phyloP scores from a whole-genome alignment of 495 filamentous ascomycete genomes.

The Penicillium longicatenatum region DNA sequence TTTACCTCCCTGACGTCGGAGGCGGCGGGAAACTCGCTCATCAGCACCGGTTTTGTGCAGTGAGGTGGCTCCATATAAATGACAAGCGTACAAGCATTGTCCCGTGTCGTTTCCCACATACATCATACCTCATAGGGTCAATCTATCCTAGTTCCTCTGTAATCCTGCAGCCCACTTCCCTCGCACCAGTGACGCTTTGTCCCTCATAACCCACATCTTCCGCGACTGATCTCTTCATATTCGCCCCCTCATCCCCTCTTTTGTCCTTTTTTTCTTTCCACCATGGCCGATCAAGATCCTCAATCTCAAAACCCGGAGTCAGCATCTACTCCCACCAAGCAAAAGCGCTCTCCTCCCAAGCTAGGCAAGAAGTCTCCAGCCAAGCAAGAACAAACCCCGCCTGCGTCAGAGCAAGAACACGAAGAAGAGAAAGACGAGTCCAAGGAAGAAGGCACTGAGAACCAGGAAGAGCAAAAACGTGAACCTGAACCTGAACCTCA shows the following conservation, averaged over 20 bases:
- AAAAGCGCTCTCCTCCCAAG: conserved; percentile 35
- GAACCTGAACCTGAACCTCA: conserved; percentile 9
- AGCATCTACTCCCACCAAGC: conserved; percentile 28
- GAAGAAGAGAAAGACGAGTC: conserved; percentile 15
- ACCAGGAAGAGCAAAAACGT: conserved; percentile 21
- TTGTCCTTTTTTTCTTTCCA: conserved; percentile 33
- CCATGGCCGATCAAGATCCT: conserved; percentile 42
- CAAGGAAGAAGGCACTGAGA: conserved; percentile 16
- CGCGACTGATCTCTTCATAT: conserved; percentile 31
- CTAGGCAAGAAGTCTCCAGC: conserved; percentile 36
- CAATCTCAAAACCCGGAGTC: conserved; percentile 29
- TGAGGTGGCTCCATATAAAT: conserved; percentile 23
- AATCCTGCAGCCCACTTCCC: conserved; percentile 12
- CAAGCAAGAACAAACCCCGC: conserved; percentile 40
- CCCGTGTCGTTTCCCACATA: conserved; percentile 11
- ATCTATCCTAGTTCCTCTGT: conserved; percentile 16
- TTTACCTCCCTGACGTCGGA: conserved; percentile 32
- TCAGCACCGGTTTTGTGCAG: conserved; percentile 15
- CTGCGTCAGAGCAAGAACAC: conserved; percentile 30
- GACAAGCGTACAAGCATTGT: conserved; percentile 13
- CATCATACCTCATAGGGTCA: conserved; percentile 27
- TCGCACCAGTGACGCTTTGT: conserved; percentile 22
- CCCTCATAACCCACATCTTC: conserved; percentile 22
- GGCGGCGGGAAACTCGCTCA: conserved; percentile 16
- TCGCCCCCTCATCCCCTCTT: conserved; percentile 18